Conservation (phyloP, 768 basidiomycete genomes). For the Boletus edulis region DNA sequence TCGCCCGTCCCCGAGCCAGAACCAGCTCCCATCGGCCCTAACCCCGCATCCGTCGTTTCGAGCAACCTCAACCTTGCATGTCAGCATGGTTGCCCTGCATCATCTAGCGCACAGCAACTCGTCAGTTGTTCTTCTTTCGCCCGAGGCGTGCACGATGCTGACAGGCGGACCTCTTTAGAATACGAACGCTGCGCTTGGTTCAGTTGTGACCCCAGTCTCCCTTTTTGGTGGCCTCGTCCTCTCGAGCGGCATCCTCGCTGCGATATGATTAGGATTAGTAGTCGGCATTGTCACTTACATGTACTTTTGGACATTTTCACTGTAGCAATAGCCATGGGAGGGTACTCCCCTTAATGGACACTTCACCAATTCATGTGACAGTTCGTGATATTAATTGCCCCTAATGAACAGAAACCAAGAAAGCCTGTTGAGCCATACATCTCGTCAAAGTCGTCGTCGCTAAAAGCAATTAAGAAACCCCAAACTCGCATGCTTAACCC, state of each 20-base stretch:
- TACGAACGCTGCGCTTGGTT: conserved; percentile 19
- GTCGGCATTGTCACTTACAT: background rate
- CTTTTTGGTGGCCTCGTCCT: conserved; percentile 23
- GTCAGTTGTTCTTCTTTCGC: conserved; percentile 6
- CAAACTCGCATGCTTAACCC: background rate
- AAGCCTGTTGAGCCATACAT: background rate
- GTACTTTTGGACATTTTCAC: conserved; percentile 7
- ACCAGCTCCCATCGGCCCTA: conserved; percentile 25
- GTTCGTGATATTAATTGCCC: background rate
- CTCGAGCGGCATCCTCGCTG: conserved; percentile 18
- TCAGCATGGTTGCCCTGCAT: conserved; percentile 18
- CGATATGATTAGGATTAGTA: conserved; percentile 8
- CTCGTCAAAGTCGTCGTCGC: background rate
- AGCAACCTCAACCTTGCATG: conserved; percentile 28
- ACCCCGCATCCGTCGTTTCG: conserved; percentile 11
- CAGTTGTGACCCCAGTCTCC: conserved; percentile 15
- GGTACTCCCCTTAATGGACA: background rate
- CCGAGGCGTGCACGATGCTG: background rate
- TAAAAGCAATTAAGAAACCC: background rate
- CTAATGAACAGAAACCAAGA: too few relatives aligned
- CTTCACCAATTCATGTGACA: background rate
- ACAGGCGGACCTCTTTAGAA: conserved; percentile 7
- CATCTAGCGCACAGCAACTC: conserved; percentile 20
- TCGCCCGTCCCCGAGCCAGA: conserved; percentile 23
- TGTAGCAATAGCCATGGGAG: conserved; percentile 15